Evolutionary conservation across 768 basidiomycete species (phyloP).

Genomic region (Agrocybe pediades): DNA sequence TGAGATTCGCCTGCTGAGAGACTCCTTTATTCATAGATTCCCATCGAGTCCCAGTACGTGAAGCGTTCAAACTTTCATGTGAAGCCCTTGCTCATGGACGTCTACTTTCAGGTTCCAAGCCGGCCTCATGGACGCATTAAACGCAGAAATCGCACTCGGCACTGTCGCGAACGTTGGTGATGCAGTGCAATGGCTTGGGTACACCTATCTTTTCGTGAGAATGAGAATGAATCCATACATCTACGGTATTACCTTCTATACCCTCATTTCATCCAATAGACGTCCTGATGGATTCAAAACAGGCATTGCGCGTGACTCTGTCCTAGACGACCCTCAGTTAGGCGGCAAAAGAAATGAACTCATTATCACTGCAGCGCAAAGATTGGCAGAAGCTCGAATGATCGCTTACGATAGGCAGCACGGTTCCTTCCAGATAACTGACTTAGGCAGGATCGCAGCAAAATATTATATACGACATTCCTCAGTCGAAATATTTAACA

Average conservation of each 20-base stretch:
- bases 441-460: conserved; percentile 93
- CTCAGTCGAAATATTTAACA: conserved; percentile 87
- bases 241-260: conserved; percentile 55
- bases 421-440: conserved; percentile 73
- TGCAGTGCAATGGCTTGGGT: conserved; percentile 93
- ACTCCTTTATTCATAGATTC: conserved; percentile 53
- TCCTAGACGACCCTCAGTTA: conserved; percentile 72
- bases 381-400: conserved; percentile 76
- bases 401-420: conserved; percentile 66
- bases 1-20: background rate
- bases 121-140: conserved; percentile 89
- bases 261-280: background rate
- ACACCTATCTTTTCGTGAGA: conserved; percentile 94
- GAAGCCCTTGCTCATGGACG: background rate
- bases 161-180: conserved; percentile 88
- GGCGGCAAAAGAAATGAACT: conserved; percentile 70
- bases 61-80: background rate
- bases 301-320: conserved; percentile 77
- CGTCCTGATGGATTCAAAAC: background rate
- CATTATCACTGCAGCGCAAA: conserved; percentile 63
- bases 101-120: conserved; percentile 64
- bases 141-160: conserved; percentile 93
- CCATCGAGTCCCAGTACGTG: conserved; percentile 92
- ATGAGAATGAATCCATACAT: conserved; percentile 90
- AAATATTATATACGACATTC: conserved; percentile 91